Base-by-base conservation (phyloP, 768 basidiomycete species). In the Mycena polygramma region DNA sequence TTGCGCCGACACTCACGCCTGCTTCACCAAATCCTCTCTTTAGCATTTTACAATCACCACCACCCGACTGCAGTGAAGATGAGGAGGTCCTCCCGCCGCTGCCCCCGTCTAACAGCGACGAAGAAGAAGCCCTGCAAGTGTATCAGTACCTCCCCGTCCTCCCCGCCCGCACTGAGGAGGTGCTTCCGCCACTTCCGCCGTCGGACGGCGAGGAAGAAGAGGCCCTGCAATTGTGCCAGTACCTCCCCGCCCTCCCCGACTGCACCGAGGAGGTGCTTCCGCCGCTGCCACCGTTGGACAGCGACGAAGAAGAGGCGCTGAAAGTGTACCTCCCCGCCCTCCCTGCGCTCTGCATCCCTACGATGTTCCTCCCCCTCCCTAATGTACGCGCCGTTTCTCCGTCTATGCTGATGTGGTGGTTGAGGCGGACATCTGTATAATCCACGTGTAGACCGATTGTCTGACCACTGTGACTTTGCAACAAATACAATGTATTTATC, bases 321-420 rank as follows among this genome's bases (percentile, higher is more conserved):
- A 87, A 89, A 55, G 75, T 93, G 24, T 91, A 89, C 77, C 82
- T 93, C 36, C 92, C 93, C 2, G 89, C 89, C 6, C 30, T 30
- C 30, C 30, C 30, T 6, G 30, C 30, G 43, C 87, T 95, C 45
- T 84, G 91, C 43, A 79, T 88, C 37, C 90, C 94, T 41, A 91
- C 90, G 41, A 92, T 95, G 91, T 95, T 95, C 78, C 82, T 95
- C 55, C 94, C 94, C n/a, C 92, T 95, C 52, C 94, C 94, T 59
- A 94, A 94, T 83, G 94, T 95, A 87, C 89, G 92, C 89, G 75
- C 74, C 81, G n/a, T n/a, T n/a, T 81, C 79, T 83, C 79, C 80
- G 30, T 6, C 30, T 30, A 30, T 84, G 68, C 83, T 92, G 53
- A 84, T 86, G 15, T 92, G 90, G 89, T 91, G 88, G 90, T 79